Conservation (phyloP, 495 filamentous ascomycete species). For the Choiromyces venosus region DNA sequence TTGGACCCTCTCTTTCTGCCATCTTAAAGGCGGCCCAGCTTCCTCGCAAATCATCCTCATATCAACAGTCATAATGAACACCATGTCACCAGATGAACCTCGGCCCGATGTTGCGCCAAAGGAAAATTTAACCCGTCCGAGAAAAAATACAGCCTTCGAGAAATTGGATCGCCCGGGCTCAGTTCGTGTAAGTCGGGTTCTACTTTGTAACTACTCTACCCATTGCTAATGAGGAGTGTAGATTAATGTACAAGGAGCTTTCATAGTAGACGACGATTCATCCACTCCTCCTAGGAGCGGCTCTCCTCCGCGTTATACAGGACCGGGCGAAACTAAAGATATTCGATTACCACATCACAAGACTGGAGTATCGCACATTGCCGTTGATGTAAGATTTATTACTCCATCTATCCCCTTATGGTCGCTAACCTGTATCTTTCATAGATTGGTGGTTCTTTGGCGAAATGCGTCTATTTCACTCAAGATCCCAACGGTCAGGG, state of each 20-base stretch:
- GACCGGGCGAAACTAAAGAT: conserved; percentile 67
- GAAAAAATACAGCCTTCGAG: conserved; percentile 35
- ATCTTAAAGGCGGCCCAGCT: not conserved
- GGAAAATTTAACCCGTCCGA: conserved; percentile 6
- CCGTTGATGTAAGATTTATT: conserved; percentile 70
- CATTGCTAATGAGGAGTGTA: conserved; percentile 47
- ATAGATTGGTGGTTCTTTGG: conserved; percentile 90
- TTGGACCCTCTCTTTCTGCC: not conserved
- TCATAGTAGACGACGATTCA: conserved; percentile 79
- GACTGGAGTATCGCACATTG: conserved; percentile 87
- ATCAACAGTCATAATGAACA: not conserved
- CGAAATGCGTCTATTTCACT: conserved; percentile 95
- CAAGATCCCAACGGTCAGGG: conserved; percentile 77
- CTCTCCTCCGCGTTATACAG: conserved; percentile 51
- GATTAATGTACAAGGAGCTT: conserved; percentile 93
- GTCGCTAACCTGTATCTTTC: not conserved
- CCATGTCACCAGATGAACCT: not conserved
- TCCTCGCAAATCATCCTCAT: not conserved
- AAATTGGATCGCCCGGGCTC: conserved; percentile 37
- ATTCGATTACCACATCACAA: conserved; percentile 95
- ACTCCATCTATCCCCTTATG: conserved; percentile 15
- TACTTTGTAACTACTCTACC: not conserved
- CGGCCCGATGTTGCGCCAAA: not conserved
- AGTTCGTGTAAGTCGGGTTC: conserved; percentile 19
- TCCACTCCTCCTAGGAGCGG: conserved; percentile 49